phyloP scores from a whole-genome alignment of 192 early-diverging fungal genomes.

The Backusella morwellensis region DNA sequence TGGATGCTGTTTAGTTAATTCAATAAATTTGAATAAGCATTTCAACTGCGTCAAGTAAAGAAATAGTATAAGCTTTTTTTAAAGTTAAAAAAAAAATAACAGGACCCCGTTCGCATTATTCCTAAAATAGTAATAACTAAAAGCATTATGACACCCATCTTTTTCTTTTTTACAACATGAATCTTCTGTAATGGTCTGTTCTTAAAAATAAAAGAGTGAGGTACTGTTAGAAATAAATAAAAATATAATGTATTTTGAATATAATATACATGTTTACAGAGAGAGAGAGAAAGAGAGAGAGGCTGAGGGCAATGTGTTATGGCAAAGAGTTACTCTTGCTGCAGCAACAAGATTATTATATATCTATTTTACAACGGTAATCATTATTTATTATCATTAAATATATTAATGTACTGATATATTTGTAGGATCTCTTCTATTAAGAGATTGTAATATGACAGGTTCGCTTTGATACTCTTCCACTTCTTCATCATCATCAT shows the following conservation, averaged over 20 bases:
- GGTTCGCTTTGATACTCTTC: neutral
- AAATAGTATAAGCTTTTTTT: neutral
- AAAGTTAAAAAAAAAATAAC: neutral
- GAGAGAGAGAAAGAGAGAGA: neutral
- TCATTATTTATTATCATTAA: neutral
- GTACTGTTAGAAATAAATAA: neutral
- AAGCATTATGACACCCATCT: neutral
- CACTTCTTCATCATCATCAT: neutral
- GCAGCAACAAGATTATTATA: neutral
- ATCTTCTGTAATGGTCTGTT: neutral
- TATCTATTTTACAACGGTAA: neutral
- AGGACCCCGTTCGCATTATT: neutral
- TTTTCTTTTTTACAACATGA: neutral
- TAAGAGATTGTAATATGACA: neutral
- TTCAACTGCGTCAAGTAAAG: neutral
- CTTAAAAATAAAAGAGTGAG: neutral
- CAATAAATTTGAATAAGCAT: neutral
- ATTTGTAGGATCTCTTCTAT: neutral
- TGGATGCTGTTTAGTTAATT: neutral
- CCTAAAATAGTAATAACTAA: neutral
- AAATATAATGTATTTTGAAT: neutral
- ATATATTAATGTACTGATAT: neutral
- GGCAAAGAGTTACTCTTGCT: neutral
- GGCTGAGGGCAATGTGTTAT: neutral
- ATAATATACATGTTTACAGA: neutral